Base-by-base conservation (phyloP, 2,329 filamentous ascomycete genomes). In the Cladobotryum protrusum region DNA sequence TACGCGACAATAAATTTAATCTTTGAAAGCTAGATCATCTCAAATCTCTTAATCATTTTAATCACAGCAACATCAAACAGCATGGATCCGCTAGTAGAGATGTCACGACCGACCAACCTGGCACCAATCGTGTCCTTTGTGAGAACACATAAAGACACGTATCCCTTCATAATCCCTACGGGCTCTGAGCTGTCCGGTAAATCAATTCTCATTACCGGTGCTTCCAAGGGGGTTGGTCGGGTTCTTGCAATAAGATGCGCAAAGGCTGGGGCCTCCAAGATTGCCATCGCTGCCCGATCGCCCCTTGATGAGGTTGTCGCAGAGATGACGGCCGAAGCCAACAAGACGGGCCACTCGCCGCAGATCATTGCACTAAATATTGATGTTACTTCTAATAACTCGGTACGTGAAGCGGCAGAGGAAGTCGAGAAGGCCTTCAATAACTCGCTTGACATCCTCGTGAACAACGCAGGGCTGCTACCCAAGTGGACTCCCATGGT, bases 231-330 rank as follows among this genome's bases (percentile, higher is more conserved):
- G 3, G 72, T 82, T 34, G 80, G 81, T 5, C 67, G 67, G 3
- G 70, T 73, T 13, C 77, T 73, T 3, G 79, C 78, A 1, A 58
- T 77, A n/a, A 73, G 76, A 9, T 84, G 74, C 56, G 80, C 79
- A 17, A 66, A 66, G 55, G 78, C 79, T 4, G 75, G 76, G 4
- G 75, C 73, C 29, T 69, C 72, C 0, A 61, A 65, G 24, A 78
- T 85, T 49, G 74, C 73, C 14, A 66, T 84, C 17, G 72, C 67
- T 6, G 79, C 78, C 1, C 74, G 81, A 18, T 77, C 73, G 3
- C 57, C 64, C n/a, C 64, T 78, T 5, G 57, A 65, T 5, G 62
- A 66, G 1, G 59, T 74, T 0, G 50, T 56, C 58, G 52, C 57
- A 2, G 62, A 59, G 5, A 70, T 74, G 3, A 62, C 62, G 9